Evolutionary conservation across 2,329 filamentous ascomycete genomes (phyloP).

Genomic region (Penicillium sp.): DNA sequence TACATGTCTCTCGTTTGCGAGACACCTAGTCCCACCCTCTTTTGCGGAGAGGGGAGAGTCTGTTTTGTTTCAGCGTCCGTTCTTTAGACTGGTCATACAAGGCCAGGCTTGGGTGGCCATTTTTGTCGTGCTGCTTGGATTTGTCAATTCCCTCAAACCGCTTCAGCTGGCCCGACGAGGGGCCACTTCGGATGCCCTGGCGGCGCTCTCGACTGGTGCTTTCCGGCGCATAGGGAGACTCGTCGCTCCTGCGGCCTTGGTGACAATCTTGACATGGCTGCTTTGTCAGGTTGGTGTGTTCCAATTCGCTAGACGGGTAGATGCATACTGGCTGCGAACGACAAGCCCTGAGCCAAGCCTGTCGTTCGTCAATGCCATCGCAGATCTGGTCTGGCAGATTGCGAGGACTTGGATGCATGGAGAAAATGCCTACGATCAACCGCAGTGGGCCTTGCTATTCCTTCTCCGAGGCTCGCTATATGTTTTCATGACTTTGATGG

Average conservation of each 20-base stretch:
- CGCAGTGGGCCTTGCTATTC: constrained; percentile 58
- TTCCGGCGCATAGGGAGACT: constrained; percentile 58
- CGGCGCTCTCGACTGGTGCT: constrained; percentile 54
- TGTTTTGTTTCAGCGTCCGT: constrained; percentile 55
- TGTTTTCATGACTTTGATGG: constrained; percentile 53
- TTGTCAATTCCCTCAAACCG: constrained; percentile 61
- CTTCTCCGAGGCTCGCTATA: constrained; percentile 54
- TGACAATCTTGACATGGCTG: constrained; percentile 55
- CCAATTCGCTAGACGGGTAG: constrained; percentile 53
- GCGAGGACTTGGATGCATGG: constrained; percentile 52
- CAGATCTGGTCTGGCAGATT: constrained; percentile 46
- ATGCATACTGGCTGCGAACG: constrained; percentile 57
- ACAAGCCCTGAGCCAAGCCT: constrained; percentile 47
- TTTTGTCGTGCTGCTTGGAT: constrained; percentile 63
- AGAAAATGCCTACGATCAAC: constrained; percentile 54
- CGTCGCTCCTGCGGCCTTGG: constrained; percentile 55
- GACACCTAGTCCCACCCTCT: constrained; percentile 49
- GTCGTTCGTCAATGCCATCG: constrained; percentile 43
- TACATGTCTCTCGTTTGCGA: constrained; percentile 51
- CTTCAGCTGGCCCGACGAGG: constrained; percentile 55
- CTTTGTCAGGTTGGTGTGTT: constrained; percentile 56
- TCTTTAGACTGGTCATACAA: constrained; percentile 57
- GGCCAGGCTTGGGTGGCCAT: constrained; percentile 64
- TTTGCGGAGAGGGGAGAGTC: constrained; percentile 45
- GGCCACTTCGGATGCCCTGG: constrained; percentile 52